Percentiles rank a stretch among this genome's conserved stretches.
These are phyloP conservation scores for Scolecobasidium constrictum DNA, from an alignment of 2,329 filamentous ascomycete genomes.

Conservation along the genomic window DNA sequence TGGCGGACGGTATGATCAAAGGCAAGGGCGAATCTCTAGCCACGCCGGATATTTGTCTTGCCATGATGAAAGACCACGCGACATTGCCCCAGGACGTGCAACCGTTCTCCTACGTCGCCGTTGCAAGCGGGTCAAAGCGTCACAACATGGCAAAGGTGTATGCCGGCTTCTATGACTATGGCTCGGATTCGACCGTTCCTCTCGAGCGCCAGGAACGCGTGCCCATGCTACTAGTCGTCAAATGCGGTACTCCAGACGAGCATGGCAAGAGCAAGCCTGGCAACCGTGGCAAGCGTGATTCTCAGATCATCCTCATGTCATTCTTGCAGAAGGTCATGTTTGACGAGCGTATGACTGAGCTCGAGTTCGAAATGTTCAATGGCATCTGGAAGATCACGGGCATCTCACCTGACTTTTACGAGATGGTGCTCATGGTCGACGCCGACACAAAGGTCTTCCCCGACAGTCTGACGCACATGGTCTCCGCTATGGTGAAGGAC, in stretches of 20 bases:
- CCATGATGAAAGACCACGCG: constrained; percentile 91
- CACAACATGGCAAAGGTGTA: constrained; percentile 99
- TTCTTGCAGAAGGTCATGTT: constrained; percentile 99
- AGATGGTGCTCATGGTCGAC: constrained; percentile 97
- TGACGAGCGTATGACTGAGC: constrained; percentile 97
- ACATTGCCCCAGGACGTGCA: constrained; percentile 71
- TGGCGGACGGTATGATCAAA: constrained; percentile 97
- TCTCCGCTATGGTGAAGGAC: constrained; percentile 97
- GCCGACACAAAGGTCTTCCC: constrained; percentile 99
- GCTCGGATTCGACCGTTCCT: constrained; percentile 66
- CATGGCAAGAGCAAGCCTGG: constrained; percentile 73
- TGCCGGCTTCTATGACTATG: constrained; percentile 96
- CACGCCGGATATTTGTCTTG: constrained; percentile 79
- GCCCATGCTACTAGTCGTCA: constrained; percentile 93
- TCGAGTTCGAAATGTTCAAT: constrained; percentile 99
- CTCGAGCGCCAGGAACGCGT: constrained; percentile 87
- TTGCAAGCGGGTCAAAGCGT: constrained; percentile 88
- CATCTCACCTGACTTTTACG: constrained; percentile 96
- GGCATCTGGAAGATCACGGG: constrained; percentile 97
- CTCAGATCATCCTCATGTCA: constrained; percentile 98
- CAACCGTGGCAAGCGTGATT: constrained; percentile 97
- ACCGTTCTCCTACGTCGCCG: constrained; percentile 90
- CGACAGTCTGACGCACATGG: constrained; percentile 96
- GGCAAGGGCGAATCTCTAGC: constrained; percentile 78
- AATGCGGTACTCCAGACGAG: constrained; percentile 89